Evolutionary conservation across 768 basidiomycete genomes (phyloP).

Genomic region (Hypsizygus marmoreus): DNA sequence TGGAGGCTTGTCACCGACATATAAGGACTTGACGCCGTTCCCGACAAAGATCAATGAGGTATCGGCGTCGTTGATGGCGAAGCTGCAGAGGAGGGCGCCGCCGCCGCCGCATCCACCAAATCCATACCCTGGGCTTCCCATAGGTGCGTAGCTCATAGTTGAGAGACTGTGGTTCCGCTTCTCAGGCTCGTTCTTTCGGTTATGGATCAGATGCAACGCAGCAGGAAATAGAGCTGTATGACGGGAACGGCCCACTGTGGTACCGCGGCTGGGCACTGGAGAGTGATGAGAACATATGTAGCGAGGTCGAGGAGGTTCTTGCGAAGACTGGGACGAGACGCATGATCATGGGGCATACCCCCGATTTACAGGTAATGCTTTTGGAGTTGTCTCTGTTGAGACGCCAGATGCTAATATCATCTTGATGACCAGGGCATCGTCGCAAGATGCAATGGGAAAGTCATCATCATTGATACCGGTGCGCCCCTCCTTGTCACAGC

Average conservation of each 20-base stretch:
- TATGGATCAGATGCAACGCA: constrained; percentile 59
- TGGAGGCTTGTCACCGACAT: constrained; percentile 83
- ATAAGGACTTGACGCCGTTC: constrained; percentile 76
- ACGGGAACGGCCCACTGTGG: constrained; percentile 85
- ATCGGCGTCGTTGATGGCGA: constrained; percentile 65
- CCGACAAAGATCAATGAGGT: constrained; percentile 82
- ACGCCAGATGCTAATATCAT: neutral
- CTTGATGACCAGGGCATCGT: constrained; percentile 69
- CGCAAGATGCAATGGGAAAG: constrained; percentile 85
- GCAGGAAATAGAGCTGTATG: constrained; percentile 75
- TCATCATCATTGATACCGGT: constrained; percentile 97
- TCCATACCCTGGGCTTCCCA: constrained; percentile 72
- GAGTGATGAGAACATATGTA: constrained; percentile 68
- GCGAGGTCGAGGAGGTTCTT: constrained; percentile 69
- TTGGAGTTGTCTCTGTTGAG: constrained; percentile 1
- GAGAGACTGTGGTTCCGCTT: too few species aligned
- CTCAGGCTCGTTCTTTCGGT: too few species aligned
- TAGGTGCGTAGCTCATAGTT: constrained; percentile 34
- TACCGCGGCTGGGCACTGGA: constrained; percentile 91
- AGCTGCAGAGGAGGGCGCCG: constrained; percentile 64
- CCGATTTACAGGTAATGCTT: constrained; percentile 68
- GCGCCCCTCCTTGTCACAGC: neutral
- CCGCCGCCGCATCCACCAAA: constrained; percentile 83
- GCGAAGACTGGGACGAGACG: constrained; percentile 77
- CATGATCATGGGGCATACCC: constrained; percentile 97